Evolutionary conservation across 345 rosid species (phyloP), one percentile per base, ranked within the genome.

Genomic region (Populus nigra): DNA sequence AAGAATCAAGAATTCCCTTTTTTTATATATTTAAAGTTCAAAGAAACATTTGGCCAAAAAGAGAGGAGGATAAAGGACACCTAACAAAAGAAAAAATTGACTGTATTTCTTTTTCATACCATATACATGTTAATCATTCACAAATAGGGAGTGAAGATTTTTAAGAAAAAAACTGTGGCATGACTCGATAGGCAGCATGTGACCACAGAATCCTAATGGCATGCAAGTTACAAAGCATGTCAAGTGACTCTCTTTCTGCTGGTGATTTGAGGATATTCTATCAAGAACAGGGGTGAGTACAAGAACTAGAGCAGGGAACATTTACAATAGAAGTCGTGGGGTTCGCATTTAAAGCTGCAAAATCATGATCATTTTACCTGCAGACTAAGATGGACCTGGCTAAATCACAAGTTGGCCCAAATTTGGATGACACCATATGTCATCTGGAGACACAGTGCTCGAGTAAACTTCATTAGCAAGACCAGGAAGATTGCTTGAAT

Each of bases 171-270:
- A 47, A n/a, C 11, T 2, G 61, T 22, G 61, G 61, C 61, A 55
- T 55, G 61, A 55, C 61, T 55, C 1, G 9, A 41, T 41, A 12
- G 22, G 61, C 61, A 22, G 61, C 61, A 22, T 8, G 62, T 8
- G 62, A 8, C 25, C 12, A 22, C 62, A 55, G 25, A 53, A 53
- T 22, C 61, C 61, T 43, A 11, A 43, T 43, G 47, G 47, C 47
- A 53, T 20, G 61, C 67, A 76, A 76, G 73, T 76, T 35, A 38
- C 78, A 67, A 36, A 76, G 66, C 78, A 76, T 76, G 78, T 68
- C 78, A 68, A 50, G 35, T 50, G 78, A 50, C 39, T 38, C 47
- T 49, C 47, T 66, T 35, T 25, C 63, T 22, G 35, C 27, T 4
- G 68, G 2, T n/a, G 27, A n/a, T 69, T 69, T 36, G 57, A 50